Evolutionary conservation across 176 grass and related monocot genomes (phyloP).

Genomic region (Lolium rigidum): DNA sequence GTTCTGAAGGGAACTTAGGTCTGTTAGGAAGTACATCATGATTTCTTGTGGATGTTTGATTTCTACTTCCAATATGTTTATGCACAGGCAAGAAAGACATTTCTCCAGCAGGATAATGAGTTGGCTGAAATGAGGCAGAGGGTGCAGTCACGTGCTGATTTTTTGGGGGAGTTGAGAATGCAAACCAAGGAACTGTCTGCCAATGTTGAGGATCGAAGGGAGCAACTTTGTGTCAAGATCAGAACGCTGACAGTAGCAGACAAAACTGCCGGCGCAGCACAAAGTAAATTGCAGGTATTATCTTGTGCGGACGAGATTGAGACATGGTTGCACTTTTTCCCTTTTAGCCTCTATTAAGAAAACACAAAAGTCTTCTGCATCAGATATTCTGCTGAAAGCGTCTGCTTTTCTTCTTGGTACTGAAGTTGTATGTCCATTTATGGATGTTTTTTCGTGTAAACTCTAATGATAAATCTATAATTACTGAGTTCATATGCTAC

Average conservation of each 20-base stretch:
- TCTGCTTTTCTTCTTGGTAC: neutral
- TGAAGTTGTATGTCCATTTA: neutral
- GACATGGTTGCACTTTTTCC: slow-evolving; percentile 10
- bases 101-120: slow-evolving; percentile 60
- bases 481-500: neutral
- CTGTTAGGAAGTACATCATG: neutral
- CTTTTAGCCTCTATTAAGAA: neutral
- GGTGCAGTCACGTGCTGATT: slow-evolving; percentile 50
- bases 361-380: neutral
- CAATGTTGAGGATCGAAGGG: slow-evolving; percentile 52
- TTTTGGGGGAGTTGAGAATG: slow-evolving; percentile 51
- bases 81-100: slow-evolving; percentile 60
- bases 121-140: slow-evolving; percentile 70
- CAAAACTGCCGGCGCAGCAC: slow-evolving; percentile 49
- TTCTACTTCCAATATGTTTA: neutral
- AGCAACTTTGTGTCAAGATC: slow-evolving; percentile 60
- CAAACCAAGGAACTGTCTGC: slow-evolving; percentile 42
- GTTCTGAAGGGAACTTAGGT: slow-evolving; percentile 1
- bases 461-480: neutral
- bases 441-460: neutral
- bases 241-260: slow-evolving; percentile 63
- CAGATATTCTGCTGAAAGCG: neutral
- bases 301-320: neutral
- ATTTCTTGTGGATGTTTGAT: neutral
- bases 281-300: slow-evolving; percentile 70